Evolutionary conservation across 176 grass and related monocot species (phyloP).

Genomic region (Carex cristatella): DNA sequence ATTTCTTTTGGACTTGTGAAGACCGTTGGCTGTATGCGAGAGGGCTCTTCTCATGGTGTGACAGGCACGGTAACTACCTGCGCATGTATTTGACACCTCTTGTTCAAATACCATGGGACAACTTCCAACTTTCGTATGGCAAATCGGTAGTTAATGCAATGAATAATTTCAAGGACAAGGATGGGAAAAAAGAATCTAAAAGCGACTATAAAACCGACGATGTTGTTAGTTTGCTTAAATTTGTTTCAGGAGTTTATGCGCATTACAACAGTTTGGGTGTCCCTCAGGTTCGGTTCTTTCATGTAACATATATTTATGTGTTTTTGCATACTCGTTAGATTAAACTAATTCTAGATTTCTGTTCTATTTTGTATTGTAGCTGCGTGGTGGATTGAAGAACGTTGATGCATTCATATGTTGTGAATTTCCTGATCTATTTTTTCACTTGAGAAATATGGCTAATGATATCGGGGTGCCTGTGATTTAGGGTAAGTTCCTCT

Average conservation of each 20-base stretch:
- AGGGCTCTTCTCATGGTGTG: not conserved
- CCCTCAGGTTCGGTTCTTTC: not conserved
- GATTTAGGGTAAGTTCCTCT: no score
- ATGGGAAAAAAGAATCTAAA: not conserved
- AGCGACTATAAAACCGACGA: not conserved
- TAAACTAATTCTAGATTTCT: not conserved
- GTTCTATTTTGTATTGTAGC: not conserved
- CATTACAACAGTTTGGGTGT: not conserved
- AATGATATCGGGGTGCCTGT: not conserved
- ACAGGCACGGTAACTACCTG: not conserved
- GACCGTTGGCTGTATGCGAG: not conserved
- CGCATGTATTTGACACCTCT: not conserved
- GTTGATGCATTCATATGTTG: not conserved
- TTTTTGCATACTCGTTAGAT: not conserved
- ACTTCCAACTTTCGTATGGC: not conserved
- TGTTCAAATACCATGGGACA: not conserved
- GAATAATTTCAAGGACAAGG: not conserved
- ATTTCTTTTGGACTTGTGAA: not conserved
- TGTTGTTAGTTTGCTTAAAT: not conserved
- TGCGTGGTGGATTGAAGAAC: not conserved
- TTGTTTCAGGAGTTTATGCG: not conserved
- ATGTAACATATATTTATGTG: not conserved
- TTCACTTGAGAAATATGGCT: not conserved
- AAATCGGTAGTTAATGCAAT: not conserved
- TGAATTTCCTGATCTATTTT: not conserved